A percentile compares a stretch with the other conserved stretches of the same genome.
These are phyloP conservation scores for Lecanicillium sp. DNA, from an alignment of 2,329 filamentous ascomycete genomes.

Conservation along the genomic window DNA sequence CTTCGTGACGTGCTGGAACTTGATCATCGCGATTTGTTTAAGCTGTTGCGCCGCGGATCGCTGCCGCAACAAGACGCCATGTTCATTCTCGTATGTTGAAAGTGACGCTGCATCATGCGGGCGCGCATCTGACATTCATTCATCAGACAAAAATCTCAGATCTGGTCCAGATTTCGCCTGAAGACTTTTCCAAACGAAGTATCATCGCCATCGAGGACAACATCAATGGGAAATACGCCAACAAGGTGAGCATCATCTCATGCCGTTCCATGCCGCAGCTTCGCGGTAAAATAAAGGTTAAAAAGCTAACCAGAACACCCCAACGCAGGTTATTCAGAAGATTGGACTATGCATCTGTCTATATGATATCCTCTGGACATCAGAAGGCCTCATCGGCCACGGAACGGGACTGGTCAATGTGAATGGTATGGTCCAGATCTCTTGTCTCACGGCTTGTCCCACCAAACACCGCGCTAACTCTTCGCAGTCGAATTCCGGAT, in stretches of 20 bases:
- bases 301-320: conserved; percentile 8
- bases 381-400: conserved; percentile 90
- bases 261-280: not conserved
- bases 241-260: conserved; percentile 54
- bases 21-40: not conserved
- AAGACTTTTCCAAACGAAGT: conserved; percentile 80
- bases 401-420: conserved; percentile 90
- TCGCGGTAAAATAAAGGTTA: not conserved
- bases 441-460: not conserved
- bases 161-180: conserved; percentile 84
- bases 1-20: too few species aligned
- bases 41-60: not conserved
- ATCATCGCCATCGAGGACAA: conserved; percentile 87
- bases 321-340: conserved; percentile 75
- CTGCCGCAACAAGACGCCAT: conserved; percentile 24
- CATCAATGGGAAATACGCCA: conserved; percentile 94
- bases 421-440: conserved; percentile 55
- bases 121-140: not conserved
- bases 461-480: not conserved
- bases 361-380: conserved; percentile 83
- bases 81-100: conserved; percentile 43
- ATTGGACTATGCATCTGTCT: conserved; percentile 90
- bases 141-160: conserved; percentile 84
- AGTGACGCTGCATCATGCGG: too few species aligned
- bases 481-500: conserved; percentile 79